These are phyloP conservation scores for Fomitopsis schrenkii DNA, from an alignment of 1,284 basidiomycete genomes.

Conservation along the genomic window DNA sequence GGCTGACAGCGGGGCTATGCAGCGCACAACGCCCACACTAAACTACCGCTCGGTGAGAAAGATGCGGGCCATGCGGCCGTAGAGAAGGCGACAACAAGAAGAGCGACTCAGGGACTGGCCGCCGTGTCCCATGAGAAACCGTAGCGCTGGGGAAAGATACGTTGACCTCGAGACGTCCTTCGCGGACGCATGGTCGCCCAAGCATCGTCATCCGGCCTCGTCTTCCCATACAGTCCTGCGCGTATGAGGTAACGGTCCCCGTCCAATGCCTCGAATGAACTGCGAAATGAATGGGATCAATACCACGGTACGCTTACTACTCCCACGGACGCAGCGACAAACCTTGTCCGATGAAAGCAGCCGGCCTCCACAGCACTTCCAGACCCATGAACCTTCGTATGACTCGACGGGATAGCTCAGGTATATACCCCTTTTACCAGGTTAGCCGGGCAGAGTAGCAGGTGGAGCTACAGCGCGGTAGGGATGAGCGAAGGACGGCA, in stretches of 20 bases:
- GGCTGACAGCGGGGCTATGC: not conserved
- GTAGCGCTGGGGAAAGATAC: not conserved
- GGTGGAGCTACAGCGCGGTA: not conserved
- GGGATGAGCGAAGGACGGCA: not conserved
- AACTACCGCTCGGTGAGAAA: not conserved
- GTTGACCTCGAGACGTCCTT: not conserved
- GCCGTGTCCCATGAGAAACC: not conserved
- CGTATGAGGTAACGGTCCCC: not conserved
- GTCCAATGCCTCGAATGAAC: not conserved
- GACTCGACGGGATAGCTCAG: not conserved
- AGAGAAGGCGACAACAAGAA: not conserved
- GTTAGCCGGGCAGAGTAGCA: not conserved
- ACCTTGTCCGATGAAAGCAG: not conserved
- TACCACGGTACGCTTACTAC: not conserved
- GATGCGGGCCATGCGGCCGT: not conserved
- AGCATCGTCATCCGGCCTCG: not conserved
- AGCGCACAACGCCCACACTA: not conserved
- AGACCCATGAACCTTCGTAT: not conserved
- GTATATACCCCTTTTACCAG: not conserved
- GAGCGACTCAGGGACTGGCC: not conserved
- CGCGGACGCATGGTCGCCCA: not conserved
- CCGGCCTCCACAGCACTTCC: not conserved
- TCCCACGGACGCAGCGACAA: not conserved
- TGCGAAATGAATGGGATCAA: not conserved
- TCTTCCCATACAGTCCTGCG: not conserved